These are phyloP conservation scores for Phanerochaete sordida DNA, from an alignment of 768 basidiomycete genomes.

Conservation along the genomic window DNA sequence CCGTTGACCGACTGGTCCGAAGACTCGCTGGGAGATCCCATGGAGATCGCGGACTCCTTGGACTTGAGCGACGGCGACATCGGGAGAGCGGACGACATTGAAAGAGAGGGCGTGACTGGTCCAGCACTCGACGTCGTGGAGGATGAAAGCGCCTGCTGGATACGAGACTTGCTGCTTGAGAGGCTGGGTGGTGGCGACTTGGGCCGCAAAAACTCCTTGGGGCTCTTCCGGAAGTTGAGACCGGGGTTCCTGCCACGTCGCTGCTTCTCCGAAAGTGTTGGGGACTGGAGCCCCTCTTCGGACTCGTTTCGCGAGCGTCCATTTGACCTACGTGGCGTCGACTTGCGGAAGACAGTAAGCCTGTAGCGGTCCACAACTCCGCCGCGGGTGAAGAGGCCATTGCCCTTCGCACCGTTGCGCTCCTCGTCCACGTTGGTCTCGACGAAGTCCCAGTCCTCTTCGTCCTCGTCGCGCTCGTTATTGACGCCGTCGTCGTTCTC, in stretches of 20 bases:
- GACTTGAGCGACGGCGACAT: slow-evolving; percentile 73
- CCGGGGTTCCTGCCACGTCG: slow-evolving; percentile 68
- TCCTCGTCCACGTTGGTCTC: slow-evolving; percentile 70
- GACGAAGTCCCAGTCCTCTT: slow-evolving; percentile 92
- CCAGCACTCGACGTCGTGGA: slow-evolving; percentile 44
- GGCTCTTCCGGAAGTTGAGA: slow-evolving; percentile 69
- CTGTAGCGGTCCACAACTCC: slow-evolving; percentile 88
- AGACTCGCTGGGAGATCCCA: slow-evolving; percentile 66
- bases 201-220: slow-evolving; percentile 68
- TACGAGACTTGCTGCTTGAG: slow-evolving; percentile 32
- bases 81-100: slow-evolving; percentile 39
- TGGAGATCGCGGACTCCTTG: slow-evolving; percentile 74
- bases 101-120: slow-evolving; percentile 62
- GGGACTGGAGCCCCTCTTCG: slow-evolving; percentile 34
- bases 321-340: slow-evolving; percentile 51
- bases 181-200: slow-evolving; percentile 56
- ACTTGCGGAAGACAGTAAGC: slow-evolving; percentile 82
- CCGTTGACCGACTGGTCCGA: slow-evolving; percentile 67
- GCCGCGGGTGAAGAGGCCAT: slow-evolving; percentile 85
- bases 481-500: slow-evolving; percentile 41
- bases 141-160: slow-evolving; percentile 43
- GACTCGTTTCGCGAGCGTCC: slow-evolving; percentile 55
- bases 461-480: slow-evolving; percentile 54
- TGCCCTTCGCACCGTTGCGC: slow-evolving; percentile 73
- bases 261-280: slow-evolving; percentile 47